Conservation (phyloP, 1,284 basidiomycete species). For the Ceratobasidium sp. region DNA sequence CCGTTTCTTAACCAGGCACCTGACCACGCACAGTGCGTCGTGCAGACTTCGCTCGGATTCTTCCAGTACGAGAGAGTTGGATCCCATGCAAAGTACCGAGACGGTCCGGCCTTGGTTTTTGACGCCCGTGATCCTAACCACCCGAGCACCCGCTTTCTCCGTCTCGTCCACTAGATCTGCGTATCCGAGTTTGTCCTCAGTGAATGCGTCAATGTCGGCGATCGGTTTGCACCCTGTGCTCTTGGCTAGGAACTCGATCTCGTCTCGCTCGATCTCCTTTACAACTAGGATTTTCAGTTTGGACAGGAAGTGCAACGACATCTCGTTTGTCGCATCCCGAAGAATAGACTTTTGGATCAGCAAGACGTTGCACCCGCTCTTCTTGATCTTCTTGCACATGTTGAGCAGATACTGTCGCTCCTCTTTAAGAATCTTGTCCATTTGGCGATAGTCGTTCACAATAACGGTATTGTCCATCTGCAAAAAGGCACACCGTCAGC, state of each 20-base stretch:
- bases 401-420: constrained; percentile 98
- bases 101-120: constrained; percentile 97
- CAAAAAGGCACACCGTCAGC: constrained; percentile 30
- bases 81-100: constrained; percentile 94
- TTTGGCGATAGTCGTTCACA: constrained; percentile 99
- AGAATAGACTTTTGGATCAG: constrained; percentile 99
- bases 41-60: constrained; percentile 98
- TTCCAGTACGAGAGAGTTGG: constrained; percentile 93
- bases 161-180: constrained; percentile 97
- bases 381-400: constrained; percentile 99
- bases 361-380: constrained; percentile 98
- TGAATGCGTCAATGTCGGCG: constrained; percentile 97
- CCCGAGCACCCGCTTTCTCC: constrained; percentile 85
- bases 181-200: constrained; percentile 98
- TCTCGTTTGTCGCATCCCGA: constrained; percentile 97
- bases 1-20: constrained; percentile 99
- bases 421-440: constrained; percentile 99
- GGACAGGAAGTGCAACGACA: constrained; percentile 98
- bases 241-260: constrained; percentile 97
- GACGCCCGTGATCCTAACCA: constrained; percentile 94
- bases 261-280: constrained; percentile 98
- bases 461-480: constrained; percentile 99
- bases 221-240: constrained; percentile 96
- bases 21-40: constrained; percentile 97
- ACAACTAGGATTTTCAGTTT: constrained; percentile 97